Conservation (phyloP, 257 asterid species). For the Ligustrum vulgare region DNA sequence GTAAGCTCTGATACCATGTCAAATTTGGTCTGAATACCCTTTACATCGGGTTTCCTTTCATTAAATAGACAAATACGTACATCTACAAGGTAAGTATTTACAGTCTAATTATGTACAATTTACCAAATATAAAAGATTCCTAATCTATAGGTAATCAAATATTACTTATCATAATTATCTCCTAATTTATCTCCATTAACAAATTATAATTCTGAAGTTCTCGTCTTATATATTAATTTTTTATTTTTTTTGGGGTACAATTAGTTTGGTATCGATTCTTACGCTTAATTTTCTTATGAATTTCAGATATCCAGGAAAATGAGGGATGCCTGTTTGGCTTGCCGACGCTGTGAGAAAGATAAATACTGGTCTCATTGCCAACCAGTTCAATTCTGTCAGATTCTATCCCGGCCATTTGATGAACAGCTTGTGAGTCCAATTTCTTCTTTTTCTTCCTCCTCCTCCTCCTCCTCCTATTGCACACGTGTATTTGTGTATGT, state of each 20-base stretch:
- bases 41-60: too few relatives aligned
- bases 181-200: too few relatives aligned
- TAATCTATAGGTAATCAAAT: too few relatives aligned
- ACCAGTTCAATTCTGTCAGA: conserved; percentile 39
- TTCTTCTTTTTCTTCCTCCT: too few relatives aligned
- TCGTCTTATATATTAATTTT: not conserved
- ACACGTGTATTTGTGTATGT: not conserved
- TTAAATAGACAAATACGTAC: too few relatives aligned
- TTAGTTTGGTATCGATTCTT: not conserved
- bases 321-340: conserved; percentile 29
- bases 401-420: conserved; percentile 28
- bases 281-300: not conserved
- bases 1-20: too few relatives aligned
- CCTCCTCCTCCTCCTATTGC: not conserved
- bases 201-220: not conserved
- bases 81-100: too few relatives aligned
- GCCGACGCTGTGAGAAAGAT: conserved; percentile 35
- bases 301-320: conserved; percentile 19
- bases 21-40: too few relatives aligned
- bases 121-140: too few relatives aligned
- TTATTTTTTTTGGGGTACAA: not conserved
- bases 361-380: conserved; percentile 41
- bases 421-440: conserved; percentile 32
- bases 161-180: too few relatives aligned
- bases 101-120: too few relatives aligned